These are phyloP conservation scores for Cladosporium sp. DNA, from an alignment of 2,329 filamentous ascomycete genomes.

Conservation along the genomic window DNA sequence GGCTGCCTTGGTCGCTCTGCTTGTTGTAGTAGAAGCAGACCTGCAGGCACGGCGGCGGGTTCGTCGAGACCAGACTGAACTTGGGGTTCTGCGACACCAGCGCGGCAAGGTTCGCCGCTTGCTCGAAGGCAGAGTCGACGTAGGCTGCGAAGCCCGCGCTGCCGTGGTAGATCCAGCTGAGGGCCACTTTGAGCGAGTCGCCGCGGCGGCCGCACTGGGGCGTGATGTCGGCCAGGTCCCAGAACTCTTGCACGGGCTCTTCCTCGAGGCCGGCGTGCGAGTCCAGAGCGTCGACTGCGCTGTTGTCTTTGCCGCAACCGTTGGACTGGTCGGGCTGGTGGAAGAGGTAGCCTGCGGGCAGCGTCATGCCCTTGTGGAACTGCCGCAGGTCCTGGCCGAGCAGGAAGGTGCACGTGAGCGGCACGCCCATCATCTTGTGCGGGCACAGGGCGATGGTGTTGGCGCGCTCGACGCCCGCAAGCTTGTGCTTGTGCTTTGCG, in stretches of 20 bases:
- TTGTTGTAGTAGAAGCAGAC: slow-evolving; percentile 87
- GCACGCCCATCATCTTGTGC: slow-evolving; percentile 95
- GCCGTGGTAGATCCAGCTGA: slow-evolving; percentile 90
- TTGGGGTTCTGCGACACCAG: slow-evolving; percentile 57
- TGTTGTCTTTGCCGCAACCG: slow-evolving; percentile 37
- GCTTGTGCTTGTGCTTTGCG: slow-evolving; percentile 59
- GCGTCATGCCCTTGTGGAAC: slow-evolving; percentile 81
- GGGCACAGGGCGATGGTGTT: slow-evolving; percentile 86
- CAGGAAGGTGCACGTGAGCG: slow-evolving; percentile 87
- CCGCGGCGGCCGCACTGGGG: slow-evolving; percentile 88
- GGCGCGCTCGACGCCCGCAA: slow-evolving; percentile 71
- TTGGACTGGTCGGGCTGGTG: slow-evolving; percentile 40
- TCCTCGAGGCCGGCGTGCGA: slow-evolving; percentile 37
- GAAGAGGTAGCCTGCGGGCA: slow-evolving; percentile 75
- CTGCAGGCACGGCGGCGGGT: slow-evolving; percentile 84
- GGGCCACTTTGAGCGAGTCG: slow-evolving; percentile 82
- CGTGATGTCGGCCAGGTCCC: slow-evolving; percentile 89
- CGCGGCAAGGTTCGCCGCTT: slow-evolving; percentile 67
- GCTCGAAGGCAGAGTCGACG: slow-evolving; percentile 67
- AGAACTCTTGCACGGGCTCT: slow-evolving; percentile 57
- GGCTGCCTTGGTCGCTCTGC: slow-evolving; percentile 40
- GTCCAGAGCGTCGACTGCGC: slow-evolving; percentile 22
- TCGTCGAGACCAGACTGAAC: slow-evolving; percentile 71
- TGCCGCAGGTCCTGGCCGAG: slow-evolving; percentile 72
- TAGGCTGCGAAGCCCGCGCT: slow-evolving; percentile 66